Evolutionary conservation across 108 stramenopile species (phyloP).

Genomic region (Seminavis robusta): DNA sequence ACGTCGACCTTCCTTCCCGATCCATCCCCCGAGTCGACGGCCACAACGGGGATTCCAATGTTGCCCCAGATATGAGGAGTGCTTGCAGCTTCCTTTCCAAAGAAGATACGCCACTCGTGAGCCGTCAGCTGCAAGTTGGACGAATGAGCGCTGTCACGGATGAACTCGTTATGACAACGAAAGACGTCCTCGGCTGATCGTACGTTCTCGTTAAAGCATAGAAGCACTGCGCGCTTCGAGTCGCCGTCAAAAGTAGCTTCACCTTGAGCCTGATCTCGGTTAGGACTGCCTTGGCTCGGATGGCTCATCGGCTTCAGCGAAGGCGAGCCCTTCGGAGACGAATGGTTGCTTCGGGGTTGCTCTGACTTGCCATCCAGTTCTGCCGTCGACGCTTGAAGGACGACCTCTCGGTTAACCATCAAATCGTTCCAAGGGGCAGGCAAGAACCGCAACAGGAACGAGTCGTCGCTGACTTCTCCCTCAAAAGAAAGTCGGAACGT

Average conservation of each 20-base stretch:
- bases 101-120: slow-evolving; percentile 80
- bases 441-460: slow-evolving; percentile 46
- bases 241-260: slow-evolving; percentile 31
- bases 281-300: not conserved
- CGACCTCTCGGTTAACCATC: slow-evolving; percentile 20
- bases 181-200: slow-evolving; percentile 83
- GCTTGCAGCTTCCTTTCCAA: slow-evolving; percentile 40
- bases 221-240: slow-evolving; percentile 72
- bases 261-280: slow-evolving; percentile 12
- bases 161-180: slow-evolving; percentile 88
- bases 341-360: not conserved
- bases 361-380: slow-evolving; percentile 13
- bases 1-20: slow-evolving; percentile 21
- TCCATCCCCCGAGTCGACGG: slow-evolving; percentile 7
- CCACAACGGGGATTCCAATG: slow-evolving; percentile 29
- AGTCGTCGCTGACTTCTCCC: slow-evolving; percentile 48
- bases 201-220: slow-evolving; percentile 90
- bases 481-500: slow-evolving; percentile 52
- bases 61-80: slow-evolving; percentile 35
- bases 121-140: slow-evolving; percentile 66
- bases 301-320: not conserved
- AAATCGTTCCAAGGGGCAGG: slow-evolving; percentile 76
- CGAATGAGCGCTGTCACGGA: slow-evolving; percentile 79
- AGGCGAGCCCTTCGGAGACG: not conserved
- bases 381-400: slow-evolving; percentile 25